Percentiles rank a stretch among this genome's conserved stretches.
Conservation (phyloP, 2,329 filamentous ascomycete genomes). For the Harringtonia lauricola region DNA sequence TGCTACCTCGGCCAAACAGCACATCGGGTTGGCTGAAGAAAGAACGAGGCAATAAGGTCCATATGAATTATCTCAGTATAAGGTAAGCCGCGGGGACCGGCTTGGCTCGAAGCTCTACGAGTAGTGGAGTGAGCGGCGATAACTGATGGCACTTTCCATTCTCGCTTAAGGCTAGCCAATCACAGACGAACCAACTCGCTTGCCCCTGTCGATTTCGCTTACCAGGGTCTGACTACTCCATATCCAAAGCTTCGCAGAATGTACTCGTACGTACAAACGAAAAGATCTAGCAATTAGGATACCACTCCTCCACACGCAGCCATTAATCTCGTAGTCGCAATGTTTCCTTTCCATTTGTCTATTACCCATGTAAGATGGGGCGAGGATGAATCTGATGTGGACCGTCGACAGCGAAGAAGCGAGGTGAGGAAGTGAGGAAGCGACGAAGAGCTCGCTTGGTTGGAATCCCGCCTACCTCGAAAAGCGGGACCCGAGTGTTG, state of each 20-base stretch:
- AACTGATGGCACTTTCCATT: too few relatives aligned
- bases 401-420: too few relatives aligned
- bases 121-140: too few relatives aligned
- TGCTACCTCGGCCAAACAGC: neutral
- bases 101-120: too few relatives aligned
- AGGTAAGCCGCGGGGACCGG: too few relatives aligned
- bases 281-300: too few relatives aligned
- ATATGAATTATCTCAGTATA: too few relatives aligned
- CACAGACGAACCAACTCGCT: constrained; percentile 21
- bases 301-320: neutral
- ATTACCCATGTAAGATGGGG: neutral
- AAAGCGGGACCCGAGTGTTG: neutral
- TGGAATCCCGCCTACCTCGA: neutral
- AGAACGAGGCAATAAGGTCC: too few relatives aligned
- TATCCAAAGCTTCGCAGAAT: neutral
- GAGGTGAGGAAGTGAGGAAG: too few relatives aligned
- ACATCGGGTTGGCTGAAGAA: neutral
- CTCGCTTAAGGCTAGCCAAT: constrained; percentile 25
- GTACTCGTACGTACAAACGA: too few relatives aligned
- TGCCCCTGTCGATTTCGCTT: constrained; percentile 11
- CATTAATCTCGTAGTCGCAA: neutral
- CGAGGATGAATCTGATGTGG: too few relatives aligned
- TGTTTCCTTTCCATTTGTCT: neutral
- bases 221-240: neutral
- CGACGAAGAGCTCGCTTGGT: neutral